Evolutionary conservation across 2,329 filamentous ascomycete genomes (phyloP), one percentile per base, ranked within the genome.

Genomic region (Fusarium poae): DNA sequence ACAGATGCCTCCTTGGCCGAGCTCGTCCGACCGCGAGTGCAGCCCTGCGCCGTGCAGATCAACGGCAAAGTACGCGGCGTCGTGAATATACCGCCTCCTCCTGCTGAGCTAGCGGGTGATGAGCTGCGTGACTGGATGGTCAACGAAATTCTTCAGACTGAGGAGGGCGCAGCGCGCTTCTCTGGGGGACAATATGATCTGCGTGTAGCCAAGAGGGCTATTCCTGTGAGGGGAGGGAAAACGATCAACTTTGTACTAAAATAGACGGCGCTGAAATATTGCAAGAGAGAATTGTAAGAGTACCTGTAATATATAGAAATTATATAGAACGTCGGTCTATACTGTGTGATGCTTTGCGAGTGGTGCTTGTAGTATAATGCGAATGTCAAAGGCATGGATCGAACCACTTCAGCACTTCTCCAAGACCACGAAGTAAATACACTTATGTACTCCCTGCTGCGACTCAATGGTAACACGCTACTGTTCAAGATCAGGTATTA

Each of bases 1-100:
- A 75, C 81, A 4, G 88, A 91, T 65, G 84, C 82, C 6, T 73
- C 68, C 27, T 83, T 84, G 48, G 71, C 84, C 57, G 75, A 82
- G 68, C 74, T 86, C 68, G 77, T 90, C 69, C 80, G 85, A 72
- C 79, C 84, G 54, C 78, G 83, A 67, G 82, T 79, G 67, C 79
- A 85, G 76, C 81, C 77, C 5, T 91, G 89, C 68, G 90, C 90
- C 0, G 89, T 97, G 18, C 91, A 94, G 74, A 80, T 97, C 65
- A 93, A 97, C 74, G 93, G 93, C n/a, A 94, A 91, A 77, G 79
- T 92, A 67, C 88, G 88, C 37, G 90, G 90, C 65, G 87, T 87
- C 1, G 84, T 91, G n/a, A 82, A 89, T 3, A 88, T 96, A 25
- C 83, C 87, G 1, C 83, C 83, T 29, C 81, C 84, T 43, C 77